Percentiles rank a stretch among this genome's conserved stretches.
These are phyloP conservation scores for Hyphopichia burtonii DNA, from an alignment of 1,139 yeast genomes.

Conservation along the genomic window DNA sequence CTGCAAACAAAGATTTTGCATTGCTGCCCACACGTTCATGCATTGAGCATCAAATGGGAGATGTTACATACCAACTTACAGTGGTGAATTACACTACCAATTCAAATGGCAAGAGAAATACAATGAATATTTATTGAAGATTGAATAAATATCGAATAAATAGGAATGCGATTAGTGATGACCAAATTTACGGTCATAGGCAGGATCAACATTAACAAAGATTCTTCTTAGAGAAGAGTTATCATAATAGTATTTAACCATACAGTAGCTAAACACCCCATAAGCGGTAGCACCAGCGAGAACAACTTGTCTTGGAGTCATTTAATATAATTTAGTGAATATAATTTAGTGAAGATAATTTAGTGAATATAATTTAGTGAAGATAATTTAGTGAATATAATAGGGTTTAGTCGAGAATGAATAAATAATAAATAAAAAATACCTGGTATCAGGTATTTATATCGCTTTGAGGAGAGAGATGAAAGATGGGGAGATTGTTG, in stretches of 20 bases:
- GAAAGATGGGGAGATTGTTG: no score
- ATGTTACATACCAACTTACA: no score
- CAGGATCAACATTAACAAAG: slow-evolving; percentile 29
- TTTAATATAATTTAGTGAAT: background rate
- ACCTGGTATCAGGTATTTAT: no score
- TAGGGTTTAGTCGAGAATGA: no score
- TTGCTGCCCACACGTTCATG: no score
- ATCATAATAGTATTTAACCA: slow-evolving; percentile 35
- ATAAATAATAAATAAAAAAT: no score
- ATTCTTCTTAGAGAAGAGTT: slow-evolving; percentile 30
- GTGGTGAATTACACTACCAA: no score
- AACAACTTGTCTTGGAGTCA: slow-evolving; percentile 29
- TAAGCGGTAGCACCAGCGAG: slow-evolving; percentile 35
- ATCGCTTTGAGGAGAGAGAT: no score
- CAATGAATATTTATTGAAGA: background rate
- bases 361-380: background rate
- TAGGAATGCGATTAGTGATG: slow-evolving; percentile 6
- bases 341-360: background rate
- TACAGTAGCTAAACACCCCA: slow-evolving; percentile 34
- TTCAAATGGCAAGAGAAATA: background rate
- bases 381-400: background rate
- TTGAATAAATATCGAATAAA: background rate
- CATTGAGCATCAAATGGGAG: no score
- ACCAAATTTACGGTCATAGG: slow-evolving; percentile 28
- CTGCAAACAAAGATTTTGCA: no score